Percentiles rank a stretch among this genome's conserved stretches.
These are phyloP conservation scores for Geosmithia flava DNA, from an alignment of 2,329 filamentous ascomycete species.

Conservation along the genomic window DNA sequence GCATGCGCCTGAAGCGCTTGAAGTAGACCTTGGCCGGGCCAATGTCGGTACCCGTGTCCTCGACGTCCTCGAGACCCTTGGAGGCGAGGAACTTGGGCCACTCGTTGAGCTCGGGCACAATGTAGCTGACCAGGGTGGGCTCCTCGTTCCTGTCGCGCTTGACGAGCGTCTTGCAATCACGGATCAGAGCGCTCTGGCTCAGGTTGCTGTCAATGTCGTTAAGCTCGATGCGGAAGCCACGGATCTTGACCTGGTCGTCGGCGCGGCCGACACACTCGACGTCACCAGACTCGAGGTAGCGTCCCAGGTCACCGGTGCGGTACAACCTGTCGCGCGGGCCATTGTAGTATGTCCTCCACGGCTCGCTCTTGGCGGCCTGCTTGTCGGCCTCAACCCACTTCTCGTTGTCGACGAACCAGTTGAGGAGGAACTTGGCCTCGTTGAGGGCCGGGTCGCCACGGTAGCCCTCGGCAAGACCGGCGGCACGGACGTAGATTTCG, in stretches of 20 bases:
- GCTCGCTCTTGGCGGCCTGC: conserved; percentile 42
- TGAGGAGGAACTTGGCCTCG: conserved; percentile 64
- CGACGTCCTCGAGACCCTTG: conserved; percentile 38
- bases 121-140: conserved; percentile 74
- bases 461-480: conserved; percentile 75
- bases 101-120: conserved; percentile 67
- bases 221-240: conserved; percentile 90
- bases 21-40: conserved; percentile 27
- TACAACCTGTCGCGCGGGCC: conserved; percentile 82
- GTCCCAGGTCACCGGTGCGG: conserved; percentile 74
- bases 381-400: conserved; percentile 57
- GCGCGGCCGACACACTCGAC: conserved; percentile 69
- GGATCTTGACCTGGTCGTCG: conserved; percentile 89
- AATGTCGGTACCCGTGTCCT: conserved; percentile 37
- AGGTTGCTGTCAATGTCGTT: conserved; percentile 84
- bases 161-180: conserved; percentile 78
- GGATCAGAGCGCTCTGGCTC: conserved; percentile 58
- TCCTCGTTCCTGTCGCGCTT: conserved; percentile 39
- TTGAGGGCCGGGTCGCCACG: conserved; percentile 48
- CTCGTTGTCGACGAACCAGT: conserved; percentile 73
- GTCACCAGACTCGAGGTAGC: conserved; percentile 52
- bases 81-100: conserved; percentile 57
- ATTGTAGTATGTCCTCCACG: conserved; percentile 68
- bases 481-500: conserved; percentile 73
- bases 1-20: conserved; percentile 31